Base-by-base conservation (phyloP, 371 early-diverging fungal species). In the Syncephalastrum monosporum region DNA sequence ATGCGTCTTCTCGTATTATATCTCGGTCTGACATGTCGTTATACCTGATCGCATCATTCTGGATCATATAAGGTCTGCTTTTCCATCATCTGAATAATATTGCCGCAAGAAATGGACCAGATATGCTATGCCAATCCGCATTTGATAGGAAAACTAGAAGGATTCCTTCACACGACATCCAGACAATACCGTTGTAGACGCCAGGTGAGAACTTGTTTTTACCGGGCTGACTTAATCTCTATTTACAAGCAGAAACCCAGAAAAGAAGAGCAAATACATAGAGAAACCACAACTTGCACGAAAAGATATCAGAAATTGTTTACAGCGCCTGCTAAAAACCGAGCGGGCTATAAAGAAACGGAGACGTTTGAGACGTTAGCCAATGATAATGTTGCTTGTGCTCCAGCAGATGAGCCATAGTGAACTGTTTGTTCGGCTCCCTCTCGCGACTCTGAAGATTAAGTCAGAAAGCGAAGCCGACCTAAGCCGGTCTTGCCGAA, bases 391-490 rank as follows among this genome's bases (percentile, higher is more conserved):
- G 19, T 38, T 51, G 51, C 19, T 29, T 25, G 33, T 51, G 51
- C 38, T 51, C 51, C 51, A 38, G 15, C 38, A 57, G 50, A 50
- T 29, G 51, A 50, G 44, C 51, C 42, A 43, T 46, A 50, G 50
- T 50, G 43, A 50, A 51, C 46, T 57, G 58, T 57, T 50, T 57
- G 50, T 43, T 51, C 38, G 58, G 44, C 50, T 50, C 58, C 51
- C 51, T 50, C 51, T 57, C 58, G 50, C 50, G 51, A 42, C 51
- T 51, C 58, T 57, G 48, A 57, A 51, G 51, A 51, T 42, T 50
- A 29, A 45, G 48, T 25, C 45, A 42, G 25, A 50, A 42, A 50
- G 50, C 38, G 38, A 33, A 33, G 51, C 25, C 58, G 50, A 46
- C 50, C 42, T 51, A 43, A 50, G 51, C 58, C 58, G 58, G 50